Evolutionary conservation across 2,329 filamentous ascomycete species (phyloP).

Genomic region (Cryphonectria nitschkei): DNA sequence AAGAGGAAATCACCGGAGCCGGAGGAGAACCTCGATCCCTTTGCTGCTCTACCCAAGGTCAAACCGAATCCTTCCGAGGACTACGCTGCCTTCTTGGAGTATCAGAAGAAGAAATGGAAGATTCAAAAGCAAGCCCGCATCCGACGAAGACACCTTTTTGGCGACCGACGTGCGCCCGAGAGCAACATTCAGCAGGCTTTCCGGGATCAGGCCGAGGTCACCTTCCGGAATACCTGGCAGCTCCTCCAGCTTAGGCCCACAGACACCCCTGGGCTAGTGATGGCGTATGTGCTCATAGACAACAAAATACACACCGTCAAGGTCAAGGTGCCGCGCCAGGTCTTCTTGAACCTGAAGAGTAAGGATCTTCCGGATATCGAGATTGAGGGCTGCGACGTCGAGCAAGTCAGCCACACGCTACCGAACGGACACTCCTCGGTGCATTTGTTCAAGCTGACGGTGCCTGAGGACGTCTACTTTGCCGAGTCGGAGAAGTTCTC

Average conservation of each 20-base stretch:
- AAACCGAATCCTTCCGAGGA: conserved; percentile 87
- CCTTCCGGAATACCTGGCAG: conserved; percentile 95
- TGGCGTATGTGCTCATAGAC: conserved; percentile 90
- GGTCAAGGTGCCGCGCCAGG: conserved; percentile 82
- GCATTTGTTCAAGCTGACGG: conserved; percentile 91
- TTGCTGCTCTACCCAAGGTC: conserved; percentile 75
- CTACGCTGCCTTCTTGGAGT: conserved; percentile 85
- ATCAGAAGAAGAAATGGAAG: conserved; percentile 99
- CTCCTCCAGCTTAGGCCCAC: conserved; percentile 84
- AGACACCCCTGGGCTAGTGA: conserved; percentile 82
- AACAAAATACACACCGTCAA: conserved; percentile 87
- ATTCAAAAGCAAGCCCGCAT: conserved; percentile 89
- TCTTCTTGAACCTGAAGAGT: conserved; percentile 90
- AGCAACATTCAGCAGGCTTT: conserved; percentile 72
- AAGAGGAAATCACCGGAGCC: conserved; percentile 78
- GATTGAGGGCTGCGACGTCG: conserved; percentile 81
- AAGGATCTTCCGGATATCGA: conserved; percentile 87
- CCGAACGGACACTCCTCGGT: conserved; percentile 94
- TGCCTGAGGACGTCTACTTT: conserved; percentile 86
- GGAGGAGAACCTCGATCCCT: conserved; percentile 72
- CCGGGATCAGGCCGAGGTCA: conserved; percentile 86
- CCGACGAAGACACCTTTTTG: conserved; percentile 87
- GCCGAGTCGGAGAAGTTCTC: conserved; percentile 82
- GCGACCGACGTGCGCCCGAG: conserved; percentile 73
- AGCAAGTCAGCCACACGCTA: conserved; percentile 90